Evolutionary conservation across 805 yeast species (phyloP).

Genomic region (Sungouiella thailandica): DNA sequence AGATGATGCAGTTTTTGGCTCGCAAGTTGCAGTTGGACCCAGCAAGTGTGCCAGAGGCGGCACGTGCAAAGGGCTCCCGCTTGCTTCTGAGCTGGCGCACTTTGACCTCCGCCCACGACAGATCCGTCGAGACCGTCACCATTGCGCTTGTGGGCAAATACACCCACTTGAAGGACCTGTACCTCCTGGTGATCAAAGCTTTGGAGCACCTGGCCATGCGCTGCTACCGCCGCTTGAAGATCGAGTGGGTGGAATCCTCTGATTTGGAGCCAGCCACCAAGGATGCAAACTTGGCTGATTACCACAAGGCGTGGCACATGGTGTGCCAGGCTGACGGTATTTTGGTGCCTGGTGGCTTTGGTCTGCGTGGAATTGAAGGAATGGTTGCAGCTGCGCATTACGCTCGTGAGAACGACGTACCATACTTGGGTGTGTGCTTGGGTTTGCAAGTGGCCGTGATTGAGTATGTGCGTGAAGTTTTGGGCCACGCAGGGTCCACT

Average conservation of each 20-base stretch:
- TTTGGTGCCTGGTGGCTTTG: slow-evolving; percentile 98
- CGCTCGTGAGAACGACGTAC: slow-evolving; percentile 95
- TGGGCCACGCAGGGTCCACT: slow-evolving; percentile 63
- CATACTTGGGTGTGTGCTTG: slow-evolving; percentile 94
- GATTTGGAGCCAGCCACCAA: slow-evolving; percentile 77
- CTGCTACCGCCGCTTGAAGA: slow-evolving; percentile 76
- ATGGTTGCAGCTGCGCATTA: slow-evolving; percentile 95
- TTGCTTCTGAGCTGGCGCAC: slow-evolving; percentile 75
- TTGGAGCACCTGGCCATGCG: slow-evolving; percentile 94
- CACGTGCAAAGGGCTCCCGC: slow-evolving; percentile 58
- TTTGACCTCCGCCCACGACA: slow-evolving; percentile 76
- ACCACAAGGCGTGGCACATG: slow-evolving; percentile 93
- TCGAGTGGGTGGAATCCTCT: slow-evolving; percentile 94
- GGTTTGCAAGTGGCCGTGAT: slow-evolving; percentile 97
- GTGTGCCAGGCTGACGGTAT: slow-evolving; percentile 95
- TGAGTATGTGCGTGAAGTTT: slow-evolving; percentile 79
- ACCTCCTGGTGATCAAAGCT: slow-evolving; percentile 89
- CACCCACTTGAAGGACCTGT: slow-evolving; percentile 91
- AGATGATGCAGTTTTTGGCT: slow-evolving; percentile 65
- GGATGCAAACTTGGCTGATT: slow-evolving; percentile 60
- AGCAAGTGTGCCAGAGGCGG: slow-evolving; percentile 39
- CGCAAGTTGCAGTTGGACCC: slow-evolving; percentile 60
- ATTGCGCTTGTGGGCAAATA: slow-evolving; percentile 98
- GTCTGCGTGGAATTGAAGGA: slow-evolving; percentile 95
- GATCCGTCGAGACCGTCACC: slow-evolving; percentile 78